A percentile compares a stretch with the other conserved stretches of the same genome.
Conservation (phyloP, 306 rosid genomes). For the Prunus armeniaca region DNA sequence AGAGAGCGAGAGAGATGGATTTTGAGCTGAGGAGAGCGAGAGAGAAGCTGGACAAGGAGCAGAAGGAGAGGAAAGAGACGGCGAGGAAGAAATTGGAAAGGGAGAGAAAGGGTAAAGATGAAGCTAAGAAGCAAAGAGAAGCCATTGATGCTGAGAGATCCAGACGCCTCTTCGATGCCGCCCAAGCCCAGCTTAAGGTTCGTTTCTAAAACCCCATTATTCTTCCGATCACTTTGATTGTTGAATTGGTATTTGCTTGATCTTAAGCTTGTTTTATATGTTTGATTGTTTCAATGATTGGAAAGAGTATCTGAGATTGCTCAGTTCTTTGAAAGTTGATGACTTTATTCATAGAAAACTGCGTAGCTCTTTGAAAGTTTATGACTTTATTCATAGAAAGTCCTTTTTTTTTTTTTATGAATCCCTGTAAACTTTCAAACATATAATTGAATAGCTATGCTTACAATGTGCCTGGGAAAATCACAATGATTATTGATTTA, state of each 20-base stretch:
- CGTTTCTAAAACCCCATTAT: not conserved
- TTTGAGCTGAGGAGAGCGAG: slow-evolving; percentile 86
- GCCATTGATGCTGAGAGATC: slow-evolving; percentile 84
- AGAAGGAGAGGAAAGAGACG: slow-evolving; percentile 59
- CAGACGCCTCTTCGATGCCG: slow-evolving; percentile 75
- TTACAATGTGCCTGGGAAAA: not conserved
- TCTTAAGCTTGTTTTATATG: not conserved
- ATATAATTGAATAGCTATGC: not conserved
- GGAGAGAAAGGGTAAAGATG: slow-evolving; percentile 74
- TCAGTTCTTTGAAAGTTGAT: not conserved
- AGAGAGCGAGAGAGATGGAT: slow-evolving; percentile 53
- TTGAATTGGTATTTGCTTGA: not conserved
- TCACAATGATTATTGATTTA: not conserved
- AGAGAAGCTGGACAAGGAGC: slow-evolving; percentile 91
- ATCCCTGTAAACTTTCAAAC: not conserved
- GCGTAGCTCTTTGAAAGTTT: not conserved
- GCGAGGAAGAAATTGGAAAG: slow-evolving; percentile 48
- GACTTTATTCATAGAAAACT: not conserved
- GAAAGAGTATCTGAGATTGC: not conserved
- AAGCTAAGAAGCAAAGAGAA: slow-evolving; percentile 63
- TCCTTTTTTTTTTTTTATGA: not conserved
- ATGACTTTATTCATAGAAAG: not conserved
- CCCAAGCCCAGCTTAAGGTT: slow-evolving; percentile 86
- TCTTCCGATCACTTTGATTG: not conserved
- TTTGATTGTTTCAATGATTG: not conserved